Conservation (phyloP, 1,284 basidiomycete species). For the Sparassis latifolia region DNA sequence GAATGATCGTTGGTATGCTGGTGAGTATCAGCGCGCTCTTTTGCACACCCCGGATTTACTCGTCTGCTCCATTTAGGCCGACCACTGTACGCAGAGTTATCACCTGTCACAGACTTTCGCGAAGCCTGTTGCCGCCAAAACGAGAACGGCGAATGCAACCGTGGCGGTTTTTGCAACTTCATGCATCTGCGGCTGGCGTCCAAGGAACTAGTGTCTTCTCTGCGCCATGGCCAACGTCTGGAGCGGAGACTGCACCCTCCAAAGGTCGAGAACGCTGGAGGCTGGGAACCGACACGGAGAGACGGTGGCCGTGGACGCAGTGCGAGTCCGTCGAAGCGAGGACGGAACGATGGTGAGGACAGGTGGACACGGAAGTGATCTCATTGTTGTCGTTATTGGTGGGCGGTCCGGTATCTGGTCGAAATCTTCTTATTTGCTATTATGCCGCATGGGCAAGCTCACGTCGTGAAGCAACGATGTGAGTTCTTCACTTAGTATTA, state of each 20-base stretch:
- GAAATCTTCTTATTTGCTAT: too few relatives aligned
- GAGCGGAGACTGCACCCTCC: constrained; percentile 72
- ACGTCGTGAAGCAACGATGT: too few relatives aligned
- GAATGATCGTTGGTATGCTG: constrained; percentile 98
- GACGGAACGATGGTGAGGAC: constrained; percentile 64
- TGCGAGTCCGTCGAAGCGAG: constrained; percentile 60
- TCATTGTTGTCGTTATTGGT: too few relatives aligned
- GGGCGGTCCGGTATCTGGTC: too few relatives aligned
- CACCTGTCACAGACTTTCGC: constrained; percentile 97
- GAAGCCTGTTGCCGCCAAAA: constrained; percentile 99
- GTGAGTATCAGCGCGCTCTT: constrained; percentile 37
- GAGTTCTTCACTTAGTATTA: too few relatives aligned
- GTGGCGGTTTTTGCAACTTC: constrained; percentile 98
- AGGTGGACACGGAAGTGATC: constrained; percentile 46
- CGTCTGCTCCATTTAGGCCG: constrained; percentile 47
- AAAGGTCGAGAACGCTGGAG: constrained; percentile 56
- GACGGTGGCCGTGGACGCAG: constrained; percentile 61
- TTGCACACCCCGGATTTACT: neutral
- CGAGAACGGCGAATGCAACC: constrained; percentile 94
- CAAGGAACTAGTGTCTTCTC: constrained; percentile 70
- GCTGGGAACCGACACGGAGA: constrained; percentile 72
- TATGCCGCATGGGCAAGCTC: too few relatives aligned
- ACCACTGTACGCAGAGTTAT: constrained; percentile 97
- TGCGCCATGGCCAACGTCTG: constrained; percentile 78
- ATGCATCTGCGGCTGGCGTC: constrained; percentile 93